Percentiles rank a stretch among this genome's conserved stretches.
Conservation (phyloP, 441 rosid genomes). For the California macrophylla region DNA sequence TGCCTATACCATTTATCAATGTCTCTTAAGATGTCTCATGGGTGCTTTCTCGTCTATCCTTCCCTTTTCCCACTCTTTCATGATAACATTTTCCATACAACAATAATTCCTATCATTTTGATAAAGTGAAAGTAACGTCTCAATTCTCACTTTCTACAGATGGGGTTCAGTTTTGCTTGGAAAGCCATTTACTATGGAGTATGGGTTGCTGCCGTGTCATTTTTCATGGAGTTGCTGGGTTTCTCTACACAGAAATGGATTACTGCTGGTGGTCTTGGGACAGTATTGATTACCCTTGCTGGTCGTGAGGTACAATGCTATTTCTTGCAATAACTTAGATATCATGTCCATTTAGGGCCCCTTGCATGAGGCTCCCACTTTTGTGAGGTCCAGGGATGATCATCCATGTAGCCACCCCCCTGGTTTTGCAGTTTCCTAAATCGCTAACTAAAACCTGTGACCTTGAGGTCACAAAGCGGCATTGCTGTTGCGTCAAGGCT, state of each 20-base stretch:
- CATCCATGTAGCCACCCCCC: too few species aligned
- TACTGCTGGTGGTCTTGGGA: slow-evolving; percentile 72
- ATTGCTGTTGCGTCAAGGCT: not conserved
- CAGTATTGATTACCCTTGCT: slow-evolving; percentile 66
- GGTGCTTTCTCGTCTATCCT: not conserved
- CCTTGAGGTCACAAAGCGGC: too few species aligned
- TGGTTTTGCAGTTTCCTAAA: too few species aligned
- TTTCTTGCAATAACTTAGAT: slow-evolving; percentile 7
- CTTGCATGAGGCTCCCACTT: too few species aligned
- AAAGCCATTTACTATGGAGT: slow-evolving; percentile 57
- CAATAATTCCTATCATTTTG: not conserved
- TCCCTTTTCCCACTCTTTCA: not conserved
- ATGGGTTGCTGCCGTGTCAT: slow-evolving; percentile 62
- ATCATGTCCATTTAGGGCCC: not conserved
- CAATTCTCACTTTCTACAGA: slow-evolving; percentile 31
- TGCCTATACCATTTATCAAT: not conserved
- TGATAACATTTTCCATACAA: not conserved
- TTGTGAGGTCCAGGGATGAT: too few species aligned
- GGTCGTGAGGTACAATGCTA: slow-evolving; percentile 52
- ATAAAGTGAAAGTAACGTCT: slow-evolving; percentile 5
- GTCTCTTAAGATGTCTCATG: not conserved
- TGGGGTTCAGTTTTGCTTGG: slow-evolving; percentile 67
- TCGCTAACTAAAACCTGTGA: too few species aligned
- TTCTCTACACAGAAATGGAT: slow-evolving; percentile 64
- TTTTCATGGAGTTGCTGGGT: slow-evolving; percentile 65